Conservation (phyloP, 768 basidiomycete genomes). For the Tylopilus rubrobrunneus region DNA sequence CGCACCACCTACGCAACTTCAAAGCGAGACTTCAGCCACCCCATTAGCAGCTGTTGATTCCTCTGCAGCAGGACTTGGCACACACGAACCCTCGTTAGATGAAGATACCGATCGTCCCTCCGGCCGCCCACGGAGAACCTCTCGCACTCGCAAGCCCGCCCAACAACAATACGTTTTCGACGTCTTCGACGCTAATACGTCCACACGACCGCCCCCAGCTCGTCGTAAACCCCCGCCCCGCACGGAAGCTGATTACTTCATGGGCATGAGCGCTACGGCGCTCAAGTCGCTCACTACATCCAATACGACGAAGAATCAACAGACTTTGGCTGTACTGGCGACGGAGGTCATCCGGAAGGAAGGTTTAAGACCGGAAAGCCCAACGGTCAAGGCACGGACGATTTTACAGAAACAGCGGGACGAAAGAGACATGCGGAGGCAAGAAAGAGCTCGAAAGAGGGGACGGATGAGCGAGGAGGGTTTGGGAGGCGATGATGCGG, state of each 20-base stretch:
- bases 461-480: constrained; percentile 44
- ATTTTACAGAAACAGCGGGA: constrained; percentile 65
- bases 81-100: constrained; percentile 3
- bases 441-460: constrained; percentile 57
- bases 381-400: constrained; percentile 69
- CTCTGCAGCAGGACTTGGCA: constrained; percentile 11
- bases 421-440: constrained; percentile 49
- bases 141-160: constrained; percentile 44
- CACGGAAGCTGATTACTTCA: constrained; percentile 43
- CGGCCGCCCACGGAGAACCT: constrained; percentile 43
- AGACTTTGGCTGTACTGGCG: constrained; percentile 57
- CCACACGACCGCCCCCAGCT: constrained; percentile 30
- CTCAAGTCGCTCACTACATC: constrained; percentile 66
- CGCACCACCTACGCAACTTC: not conserved
- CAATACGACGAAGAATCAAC: constrained; percentile 73
- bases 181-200: constrained; percentile 32
- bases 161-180: constrained; percentile 34
- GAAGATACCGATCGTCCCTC: constrained; percentile 8
- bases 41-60: not conserved
- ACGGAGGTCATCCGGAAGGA: constrained; percentile 68
- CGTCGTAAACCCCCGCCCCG: constrained; percentile 43
- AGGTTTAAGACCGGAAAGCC: constrained; percentile 73
- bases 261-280: constrained; percentile 65
- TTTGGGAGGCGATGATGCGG: constrained; percentile 23
- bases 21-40: constrained; percentile 1